Conservation (phyloP, 257 asterid genomes). For the Scutellaria baicalensis region DNA sequence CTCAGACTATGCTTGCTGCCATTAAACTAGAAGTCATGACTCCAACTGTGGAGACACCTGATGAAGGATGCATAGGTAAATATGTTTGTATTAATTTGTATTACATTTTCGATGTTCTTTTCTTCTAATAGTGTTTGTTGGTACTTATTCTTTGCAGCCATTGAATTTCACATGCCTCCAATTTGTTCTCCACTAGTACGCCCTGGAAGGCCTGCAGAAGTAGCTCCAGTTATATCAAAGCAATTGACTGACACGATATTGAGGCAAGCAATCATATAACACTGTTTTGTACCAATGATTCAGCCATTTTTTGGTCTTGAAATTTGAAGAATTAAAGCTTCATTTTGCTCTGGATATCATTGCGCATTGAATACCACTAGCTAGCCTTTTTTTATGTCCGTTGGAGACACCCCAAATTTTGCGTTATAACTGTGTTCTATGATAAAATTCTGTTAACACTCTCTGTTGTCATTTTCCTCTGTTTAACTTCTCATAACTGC, state of each 20-base stretch:
- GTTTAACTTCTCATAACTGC: background rate
- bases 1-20: slow-evolving; percentile 91
- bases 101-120: background rate
- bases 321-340: background rate
- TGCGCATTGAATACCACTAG: background rate
- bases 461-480: background rate
- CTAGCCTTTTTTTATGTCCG: background rate
- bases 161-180: slow-evolving; percentile 97
- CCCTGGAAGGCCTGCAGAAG: slow-evolving; percentile 95
- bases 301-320: background rate
- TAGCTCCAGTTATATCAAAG: slow-evolving; percentile 80
- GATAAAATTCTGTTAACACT: background rate
- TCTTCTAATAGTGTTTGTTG: background rate
- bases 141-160: slow-evolving; percentile 37
- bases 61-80: slow-evolving; percentile 86
- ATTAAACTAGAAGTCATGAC: slow-evolving; percentile 94
- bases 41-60: slow-evolving; percentile 71
- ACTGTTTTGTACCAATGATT: slow-evolving; percentile 2
- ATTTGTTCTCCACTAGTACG: slow-evolving; percentile 95
- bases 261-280: slow-evolving; percentile 44
- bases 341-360: background rate
- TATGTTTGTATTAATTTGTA: background rate
- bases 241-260: slow-evolving; percentile 74
- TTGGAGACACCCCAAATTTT: background rate
- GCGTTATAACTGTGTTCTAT: background rate